Conservation (phyloP, 331 rosid species). For the Malus hybrid region DNA sequence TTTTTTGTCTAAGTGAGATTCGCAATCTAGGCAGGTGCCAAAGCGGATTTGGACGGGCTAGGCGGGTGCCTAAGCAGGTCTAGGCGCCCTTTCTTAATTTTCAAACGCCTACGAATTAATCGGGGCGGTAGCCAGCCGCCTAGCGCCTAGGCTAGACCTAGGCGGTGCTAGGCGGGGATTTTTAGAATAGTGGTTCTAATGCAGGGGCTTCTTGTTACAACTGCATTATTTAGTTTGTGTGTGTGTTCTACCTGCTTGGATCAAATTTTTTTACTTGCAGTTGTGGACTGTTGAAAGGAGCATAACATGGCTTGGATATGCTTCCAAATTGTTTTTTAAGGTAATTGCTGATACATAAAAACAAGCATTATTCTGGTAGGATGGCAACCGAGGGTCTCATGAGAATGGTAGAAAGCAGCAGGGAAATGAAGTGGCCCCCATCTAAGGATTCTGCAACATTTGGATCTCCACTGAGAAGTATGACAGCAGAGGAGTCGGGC, state of each 20-base stretch:
- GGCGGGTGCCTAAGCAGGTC: no score
- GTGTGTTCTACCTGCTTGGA: background rate
- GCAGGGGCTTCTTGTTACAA: background rate
- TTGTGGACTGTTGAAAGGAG: background rate
- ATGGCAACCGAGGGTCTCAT: conserved; percentile 50
- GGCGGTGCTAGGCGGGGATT: no score
- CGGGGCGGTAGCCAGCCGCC: no score
- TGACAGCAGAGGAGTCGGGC: conserved; percentile 37
- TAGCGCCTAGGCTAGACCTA: no score
- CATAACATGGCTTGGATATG: background rate
- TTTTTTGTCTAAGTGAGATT: no score
- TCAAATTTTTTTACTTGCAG: background rate
- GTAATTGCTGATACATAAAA: background rate
- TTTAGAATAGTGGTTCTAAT: background rate
- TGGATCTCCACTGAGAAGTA: conserved; percentile 27
- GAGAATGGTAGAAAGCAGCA: conserved; percentile 46
- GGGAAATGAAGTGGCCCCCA: conserved; percentile 37
- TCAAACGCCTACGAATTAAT: no score
- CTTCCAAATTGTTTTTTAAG: background rate
- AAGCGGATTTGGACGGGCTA: no score
- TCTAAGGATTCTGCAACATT: conserved; percentile 30
- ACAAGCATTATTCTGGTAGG: background rate
- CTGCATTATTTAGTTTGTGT: background rate
- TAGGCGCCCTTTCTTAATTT: no score
- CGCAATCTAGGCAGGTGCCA: no score